phyloP scores from a whole-genome alignment of 331 rosid genomes.

The Quercus phellos region DNA sequence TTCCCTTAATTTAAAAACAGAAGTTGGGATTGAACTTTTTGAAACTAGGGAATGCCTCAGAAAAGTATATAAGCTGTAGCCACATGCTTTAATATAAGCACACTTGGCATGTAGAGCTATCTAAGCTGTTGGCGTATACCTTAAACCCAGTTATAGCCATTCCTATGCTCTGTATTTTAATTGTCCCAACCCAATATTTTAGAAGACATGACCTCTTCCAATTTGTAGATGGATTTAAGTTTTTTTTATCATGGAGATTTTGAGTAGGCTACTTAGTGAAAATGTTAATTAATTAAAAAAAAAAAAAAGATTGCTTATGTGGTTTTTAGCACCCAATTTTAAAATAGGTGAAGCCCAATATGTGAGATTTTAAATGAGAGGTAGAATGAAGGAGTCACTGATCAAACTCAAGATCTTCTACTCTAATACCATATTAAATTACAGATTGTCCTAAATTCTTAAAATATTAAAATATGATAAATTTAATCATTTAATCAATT shows the following conservation, averaged over 20 bases:
- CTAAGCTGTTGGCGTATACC: too few relatives aligned
- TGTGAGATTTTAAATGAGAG: too few relatives aligned
- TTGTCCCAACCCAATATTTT: neutral
- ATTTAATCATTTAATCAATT: too few relatives aligned
- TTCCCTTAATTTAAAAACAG: neutral
- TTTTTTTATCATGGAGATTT: neutral
- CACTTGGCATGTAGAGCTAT: neutral
- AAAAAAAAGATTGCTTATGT: too few relatives aligned
- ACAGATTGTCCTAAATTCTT: too few relatives aligned
- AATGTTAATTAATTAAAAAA: neutral
- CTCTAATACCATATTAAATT: too few relatives aligned
- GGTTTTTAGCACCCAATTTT: too few relatives aligned
- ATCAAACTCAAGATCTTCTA: too few relatives aligned
- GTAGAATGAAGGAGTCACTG: too few relatives aligned
- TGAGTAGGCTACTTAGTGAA: neutral
- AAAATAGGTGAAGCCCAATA: too few relatives aligned
- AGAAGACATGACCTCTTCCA: neutral
- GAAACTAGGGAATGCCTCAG: neutral
- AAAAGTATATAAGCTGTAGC: neutral
- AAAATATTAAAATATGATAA: fast-evolving
- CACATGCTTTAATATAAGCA: neutral
- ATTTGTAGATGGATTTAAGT: neutral
- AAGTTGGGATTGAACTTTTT: neutral
- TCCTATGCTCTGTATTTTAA: neutral
- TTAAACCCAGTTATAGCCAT: neutral